Evolutionary conservation across 129 eudicot species (phyloP), one percentile per base, ranked within the genome.

Genomic region (Flaveria linearis): DNA sequence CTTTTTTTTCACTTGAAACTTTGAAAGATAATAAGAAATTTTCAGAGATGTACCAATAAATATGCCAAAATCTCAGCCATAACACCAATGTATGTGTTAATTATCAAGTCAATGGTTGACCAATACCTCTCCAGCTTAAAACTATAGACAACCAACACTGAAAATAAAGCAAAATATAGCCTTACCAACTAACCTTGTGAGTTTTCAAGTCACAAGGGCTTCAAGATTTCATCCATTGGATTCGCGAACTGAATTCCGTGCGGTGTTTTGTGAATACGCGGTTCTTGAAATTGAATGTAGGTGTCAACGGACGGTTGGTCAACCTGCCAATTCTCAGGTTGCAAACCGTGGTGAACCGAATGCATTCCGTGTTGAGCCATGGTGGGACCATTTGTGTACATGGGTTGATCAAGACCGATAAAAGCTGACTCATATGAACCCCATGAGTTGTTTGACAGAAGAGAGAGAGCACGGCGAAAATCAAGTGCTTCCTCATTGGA

Each of bases 381-480:
- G 81, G 56, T 68, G 72, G 53, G 36, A 17, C 68, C 77, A 75
- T 76, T 82, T 63, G 80, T 74, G 68, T 85, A 82, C 71, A 81
- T 78, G 58, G 88, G 82, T 61, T 75, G 79, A 72, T 84, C 72
- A 58, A 72, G 78, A 22, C 77, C 22, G 63, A 73, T 17, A 25
- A 86, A 75, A 45, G 77, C 90, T 5, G 86, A 78, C 62, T 84
- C 82, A 13, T 76, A 76, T 30, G 83, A 66, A 82, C 83, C 96
- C 95, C 89, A 90, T 41, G 91, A 82, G 58, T 67, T 84, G 61
- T 84, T 87, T 94, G 98, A 91, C 97, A 91, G 98, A 91, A 94
- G 98, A 94, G 97, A 94, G 98, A 87, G 98, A 93, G 97, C 98
- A 94, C 91, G 86, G 20, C 78, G 84, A 83, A 82, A 79, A 61